Conservation (phyloP, 2,329 filamentous ascomycete genomes). For the Aureobasidium sp. region DNA sequence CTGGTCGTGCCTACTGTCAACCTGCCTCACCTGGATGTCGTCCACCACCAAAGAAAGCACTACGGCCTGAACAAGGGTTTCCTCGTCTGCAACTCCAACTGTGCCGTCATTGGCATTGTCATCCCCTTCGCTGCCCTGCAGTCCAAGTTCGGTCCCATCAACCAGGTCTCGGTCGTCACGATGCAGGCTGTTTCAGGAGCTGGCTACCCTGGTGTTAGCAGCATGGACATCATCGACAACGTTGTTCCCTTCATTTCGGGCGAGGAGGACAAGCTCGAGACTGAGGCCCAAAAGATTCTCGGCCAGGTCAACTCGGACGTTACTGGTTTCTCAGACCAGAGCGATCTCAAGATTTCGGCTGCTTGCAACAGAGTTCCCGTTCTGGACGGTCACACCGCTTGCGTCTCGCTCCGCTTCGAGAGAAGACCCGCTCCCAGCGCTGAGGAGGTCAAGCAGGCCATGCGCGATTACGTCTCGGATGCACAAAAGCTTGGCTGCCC, state of each 20-base stretch:
- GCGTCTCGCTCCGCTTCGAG: constrained; percentile 77
- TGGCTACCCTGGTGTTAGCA: constrained; percentile 80
- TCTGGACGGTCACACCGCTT: constrained; percentile 91
- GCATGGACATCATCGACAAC: constrained; percentile 95
- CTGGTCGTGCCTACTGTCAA: constrained; percentile 95
- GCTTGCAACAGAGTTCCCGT: constrained; percentile 94
- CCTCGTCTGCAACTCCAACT: constrained; percentile 96
- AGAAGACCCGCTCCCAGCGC: constrained; percentile 64
- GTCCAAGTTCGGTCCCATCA: constrained; percentile 70
- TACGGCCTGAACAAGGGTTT: constrained; percentile 74
- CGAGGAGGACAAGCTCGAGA: constrained; percentile 94
- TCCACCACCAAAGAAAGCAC: constrained; percentile 75
- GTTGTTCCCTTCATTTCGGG: constrained; percentile 88
- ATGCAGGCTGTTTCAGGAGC: constrained; percentile 92
- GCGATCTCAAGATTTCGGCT: constrained; percentile 66
- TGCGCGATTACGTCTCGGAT: constrained; percentile 74
- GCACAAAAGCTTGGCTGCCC: constrained; percentile 77
- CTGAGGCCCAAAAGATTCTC: constrained; percentile 90
- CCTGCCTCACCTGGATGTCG: constrained; percentile 74
- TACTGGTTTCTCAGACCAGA: constrained; percentile 70
- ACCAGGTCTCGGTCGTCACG: constrained; percentile 76
- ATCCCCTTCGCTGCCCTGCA: constrained; percentile 90
- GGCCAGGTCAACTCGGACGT: constrained; percentile 62
- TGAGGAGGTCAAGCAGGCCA: constrained; percentile 67
- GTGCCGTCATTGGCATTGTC: constrained; percentile 91